phyloP scores from a whole-genome alignment of 1,139 yeast genomes.

The Debaryomycetaceae sp. region DNA sequence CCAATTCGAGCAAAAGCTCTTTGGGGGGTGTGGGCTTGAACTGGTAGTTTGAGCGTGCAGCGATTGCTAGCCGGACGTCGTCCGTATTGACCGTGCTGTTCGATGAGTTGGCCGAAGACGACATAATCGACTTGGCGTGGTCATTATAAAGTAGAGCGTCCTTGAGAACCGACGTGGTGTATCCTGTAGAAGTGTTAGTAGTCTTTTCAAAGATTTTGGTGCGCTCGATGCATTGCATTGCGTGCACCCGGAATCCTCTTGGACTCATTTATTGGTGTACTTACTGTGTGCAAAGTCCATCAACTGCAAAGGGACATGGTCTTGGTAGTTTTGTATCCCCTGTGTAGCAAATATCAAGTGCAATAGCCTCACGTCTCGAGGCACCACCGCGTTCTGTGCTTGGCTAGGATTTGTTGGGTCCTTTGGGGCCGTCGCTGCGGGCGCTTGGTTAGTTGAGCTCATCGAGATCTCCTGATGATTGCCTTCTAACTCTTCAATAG shows the following conservation, averaged over 20 bases:
- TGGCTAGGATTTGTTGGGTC: slow-evolving; percentile 2
- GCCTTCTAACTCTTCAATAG: too few relatives aligned
- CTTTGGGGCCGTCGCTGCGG: slow-evolving; percentile 4
- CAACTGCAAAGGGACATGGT: slow-evolving; percentile 88
- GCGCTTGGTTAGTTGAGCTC: slow-evolving; percentile 8
- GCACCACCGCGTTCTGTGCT: slow-evolving; percentile 36
- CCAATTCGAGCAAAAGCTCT: slow-evolving; percentile 83
- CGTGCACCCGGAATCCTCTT: background rate
- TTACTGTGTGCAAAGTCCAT: slow-evolving; percentile 89
- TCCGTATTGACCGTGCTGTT: slow-evolving; percentile 63
- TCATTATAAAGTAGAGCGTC: slow-evolving; percentile 90
- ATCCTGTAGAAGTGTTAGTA: slow-evolving; percentile 39
- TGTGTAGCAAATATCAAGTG: slow-evolving; percentile 92
- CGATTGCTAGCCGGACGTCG: slow-evolving; percentile 87
- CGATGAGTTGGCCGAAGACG: slow-evolving; percentile 33
- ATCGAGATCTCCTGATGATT: background rate
- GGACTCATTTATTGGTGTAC: slow-evolving; percentile 10
- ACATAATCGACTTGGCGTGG: slow-evolving; percentile 53
- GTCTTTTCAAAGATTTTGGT: slow-evolving; percentile 1
- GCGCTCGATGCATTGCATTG: too few relatives aligned
- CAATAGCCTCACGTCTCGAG: slow-evolving; percentile 86
- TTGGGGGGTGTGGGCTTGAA: slow-evolving; percentile 96
- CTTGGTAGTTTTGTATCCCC: slow-evolving; percentile 89
- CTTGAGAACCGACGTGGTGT: slow-evolving; percentile 79
- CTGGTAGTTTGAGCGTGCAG: slow-evolving; percentile 89